Conservation (phyloP, 768 basidiomycete species). For the Lactifluus hygrophoroides region DNA sequence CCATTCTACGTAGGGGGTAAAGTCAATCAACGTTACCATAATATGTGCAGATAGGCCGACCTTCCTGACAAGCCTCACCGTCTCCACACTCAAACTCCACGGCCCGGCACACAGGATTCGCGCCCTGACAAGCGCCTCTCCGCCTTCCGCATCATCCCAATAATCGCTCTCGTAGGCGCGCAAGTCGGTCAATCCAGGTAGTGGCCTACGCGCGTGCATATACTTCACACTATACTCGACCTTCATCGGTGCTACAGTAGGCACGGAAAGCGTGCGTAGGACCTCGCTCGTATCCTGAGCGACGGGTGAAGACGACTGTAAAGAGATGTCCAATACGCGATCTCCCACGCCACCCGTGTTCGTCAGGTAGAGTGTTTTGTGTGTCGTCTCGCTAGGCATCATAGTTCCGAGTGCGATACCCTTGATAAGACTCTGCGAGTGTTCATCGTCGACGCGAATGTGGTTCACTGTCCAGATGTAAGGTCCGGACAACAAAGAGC, state of each 20-base stretch:
- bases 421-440: conserved; percentile 67
- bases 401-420: conserved; percentile 60
- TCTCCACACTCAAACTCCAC: conserved; percentile 46
- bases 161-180: conserved; percentile 42
- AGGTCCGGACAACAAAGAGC: neutral
- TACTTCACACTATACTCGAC: conserved; percentile 49
- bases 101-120: conserved; percentile 47
- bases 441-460: conserved; percentile 52
- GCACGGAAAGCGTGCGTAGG: conserved; percentile 56
- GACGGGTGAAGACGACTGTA: conserved; percentile 46
- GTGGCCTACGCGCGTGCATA: conserved; percentile 32
- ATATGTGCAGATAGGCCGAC: conserved; percentile 30
- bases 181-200: conserved; percentile 45
- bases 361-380: conserved; percentile 56
- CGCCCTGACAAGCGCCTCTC: conserved; percentile 49
- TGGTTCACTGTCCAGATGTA: conserved; percentile 39
- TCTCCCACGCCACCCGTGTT: conserved; percentile 59
- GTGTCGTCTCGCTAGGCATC: conserved; percentile 43
- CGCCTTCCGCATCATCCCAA: conserved; percentile 44
- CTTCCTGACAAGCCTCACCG: conserved; percentile 38
- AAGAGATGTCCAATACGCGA: conserved; percentile 71
- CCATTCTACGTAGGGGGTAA: too few species aligned
- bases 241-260: conserved; percentile 55
- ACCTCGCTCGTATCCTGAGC: conserved; percentile 43
- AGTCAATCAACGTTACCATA: too few species aligned